A percentile compares a stretch with the other conserved stretches of the same genome.
Evolutionary conservation across 2,329 filamentous ascomycete genomes (phyloP).

Genomic region (Botrytis byssoidea): DNA sequence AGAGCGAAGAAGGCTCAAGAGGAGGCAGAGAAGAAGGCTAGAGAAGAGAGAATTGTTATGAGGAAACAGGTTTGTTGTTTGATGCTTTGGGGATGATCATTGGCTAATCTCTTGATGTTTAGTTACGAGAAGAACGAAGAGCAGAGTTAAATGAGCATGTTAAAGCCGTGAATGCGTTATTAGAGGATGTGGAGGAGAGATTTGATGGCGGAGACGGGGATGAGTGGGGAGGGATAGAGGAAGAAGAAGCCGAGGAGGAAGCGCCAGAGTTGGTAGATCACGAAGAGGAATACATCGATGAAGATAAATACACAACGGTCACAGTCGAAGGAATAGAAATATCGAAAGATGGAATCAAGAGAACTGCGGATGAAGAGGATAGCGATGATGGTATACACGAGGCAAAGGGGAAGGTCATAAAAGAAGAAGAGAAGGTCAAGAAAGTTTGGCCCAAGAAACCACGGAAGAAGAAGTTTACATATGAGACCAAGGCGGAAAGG

Average conservation of each 20-base stretch:
- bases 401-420: constrained; percentile 37
- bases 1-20: constrained; percentile 83
- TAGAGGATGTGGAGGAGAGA: constrained; percentile 38
- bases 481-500: constrained; percentile 84
- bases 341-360: constrained; percentile 69
- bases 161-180: constrained; percentile 63
- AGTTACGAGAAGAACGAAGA: constrained; percentile 83
- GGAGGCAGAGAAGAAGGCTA: constrained; percentile 71
- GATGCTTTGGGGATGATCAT: not conserved
- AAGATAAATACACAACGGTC: constrained; percentile 93
- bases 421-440: constrained; percentile 35
- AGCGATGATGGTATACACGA: constrained; percentile 40
- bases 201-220: constrained; percentile 40
- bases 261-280: constrained; percentile 59
- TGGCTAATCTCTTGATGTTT: constrained; percentile 25
- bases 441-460: constrained; percentile 61
- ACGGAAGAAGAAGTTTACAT: constrained; percentile 89
- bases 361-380: constrained; percentile 43
- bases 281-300: constrained; percentile 93
- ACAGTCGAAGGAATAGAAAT: constrained; percentile 87
- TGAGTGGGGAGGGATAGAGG: constrained; percentile 44
- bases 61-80: constrained; percentile 66
- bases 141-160: constrained; percentile 81
- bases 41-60: constrained; percentile 70
- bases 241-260: constrained; percentile 56